Base-by-base conservation (phyloP, 2,329 filamentous ascomycete species). In the Sclerotinia sclerotiorum region DNA sequence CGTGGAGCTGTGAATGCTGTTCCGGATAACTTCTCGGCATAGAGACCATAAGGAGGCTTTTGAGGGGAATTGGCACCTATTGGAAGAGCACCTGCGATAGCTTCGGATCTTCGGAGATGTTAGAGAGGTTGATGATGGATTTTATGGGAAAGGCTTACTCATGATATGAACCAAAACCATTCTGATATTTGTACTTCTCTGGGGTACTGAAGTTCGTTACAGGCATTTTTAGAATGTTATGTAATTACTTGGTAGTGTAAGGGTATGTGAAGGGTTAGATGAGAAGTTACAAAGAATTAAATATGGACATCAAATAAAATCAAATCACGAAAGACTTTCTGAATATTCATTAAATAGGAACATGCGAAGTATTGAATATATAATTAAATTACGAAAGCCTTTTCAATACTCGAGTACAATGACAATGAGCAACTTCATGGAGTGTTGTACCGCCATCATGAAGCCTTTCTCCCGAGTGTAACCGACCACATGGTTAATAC, bases 1-100 rank as follows among this genome's bases (percentile, higher is more conserved):
- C 85, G 79, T 2, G 84, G 85, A 48, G 84, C 84, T 39, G 84
- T 87, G 71, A 87, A 87, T 24, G 85, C 83, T 32, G 84, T 86
- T 11, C 84, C 85, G 0, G 84, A 86, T 46, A 87, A 79, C 78
- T 87, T 86, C 78, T 91, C 89, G 27, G 88, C 84, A 78, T 91
- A 92, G 5, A 92, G 84, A 8, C 89, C 89, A 73, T 85, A 86
- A 0, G 88, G 84, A 29, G 85, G 86, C 75, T 90, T 90, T 76
- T 91, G 89, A 2, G 89, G 89, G 8, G 88, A 89, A 79, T 91
- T 92, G 51, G 85, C 81, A 42, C 83, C 88, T 73, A 89, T 77
- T 7, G 89, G 88, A 15, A 91, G 81, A 35, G 89, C 87, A 52
- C 87, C 88, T 62, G 84, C 81, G 72, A 91, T 80, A 58, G 88